Evolutionary conservation across 1,139 yeast species (phyloP), one percentile per base, ranked within the genome.

Genomic region (Magnusiomyces clavatus): DNA sequence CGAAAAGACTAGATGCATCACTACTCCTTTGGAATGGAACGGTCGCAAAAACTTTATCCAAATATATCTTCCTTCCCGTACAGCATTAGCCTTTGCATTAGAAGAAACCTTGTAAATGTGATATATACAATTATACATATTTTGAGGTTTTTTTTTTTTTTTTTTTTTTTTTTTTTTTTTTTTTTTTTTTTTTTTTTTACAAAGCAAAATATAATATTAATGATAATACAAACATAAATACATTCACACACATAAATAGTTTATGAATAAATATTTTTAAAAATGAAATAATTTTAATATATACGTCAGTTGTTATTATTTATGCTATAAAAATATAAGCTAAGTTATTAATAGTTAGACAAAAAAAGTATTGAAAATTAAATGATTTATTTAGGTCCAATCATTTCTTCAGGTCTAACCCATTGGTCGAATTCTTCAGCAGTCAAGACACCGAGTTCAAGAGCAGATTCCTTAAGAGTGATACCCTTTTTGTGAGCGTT

Each of bases 351-450:
- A 13, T 10, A 37, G 16, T 37, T 19, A n/a, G 38, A 37, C 39
- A 36, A 37, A 43, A 24, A 29, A 2, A 17, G 16, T 13, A 29
- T 16, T 20, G 6, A 8, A 35, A 20, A 29, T 8, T 41, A n/a
- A 34, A 29, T 13, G 12, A 52, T 45, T 55, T 65, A 61, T 53
- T 63, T 64, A 64, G 98, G 98, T 55, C 97, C 96, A 74, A 92
- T 81, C 98, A 92, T 92, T 67, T 86, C 82, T 76, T 92, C 97
- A 60, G 98, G 98, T 71, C 88, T 83, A 61, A 92, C 98, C 95
- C 96, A 92, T 72, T 88, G 78, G 70, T 89, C 95, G 64, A 92
- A 92, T 73, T 90, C 96, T 66, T 82, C 84, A 60, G 79, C 82
- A 54, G 81, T 78, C 68, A 92, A 78, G 54, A 85, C 89, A 55